phyloP scores from a whole-genome alignment of 305 asterid genomes.

The Fraxinus xanthoxyloides region DNA sequence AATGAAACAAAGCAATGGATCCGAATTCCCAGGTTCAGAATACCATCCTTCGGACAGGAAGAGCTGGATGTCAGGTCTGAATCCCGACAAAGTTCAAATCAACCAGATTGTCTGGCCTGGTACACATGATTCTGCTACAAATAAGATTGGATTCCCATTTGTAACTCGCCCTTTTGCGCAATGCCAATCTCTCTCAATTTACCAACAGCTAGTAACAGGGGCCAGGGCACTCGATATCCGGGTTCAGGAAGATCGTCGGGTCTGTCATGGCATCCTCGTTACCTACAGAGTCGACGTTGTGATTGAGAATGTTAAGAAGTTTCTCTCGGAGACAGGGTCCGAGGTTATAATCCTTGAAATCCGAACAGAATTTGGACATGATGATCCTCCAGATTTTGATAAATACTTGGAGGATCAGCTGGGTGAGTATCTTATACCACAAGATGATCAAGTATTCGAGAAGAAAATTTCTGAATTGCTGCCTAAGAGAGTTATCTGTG shows the following conservation, averaged over 20 bases:
- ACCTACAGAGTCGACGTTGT: conserved; percentile 67
- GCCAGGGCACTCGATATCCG: conserved; percentile 72
- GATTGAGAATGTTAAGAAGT: conserved; percentile 54
- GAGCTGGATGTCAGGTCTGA: conserved; percentile 76
- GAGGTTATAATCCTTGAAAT: conserved; percentile 76
- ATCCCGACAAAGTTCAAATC: conserved; percentile 47
- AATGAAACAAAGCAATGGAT: conserved; percentile 42
- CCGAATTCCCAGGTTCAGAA: conserved; percentile 68
- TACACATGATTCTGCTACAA: conserved; percentile 90
- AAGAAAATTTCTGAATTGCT: conserved; percentile 61
- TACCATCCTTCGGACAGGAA: conserved; percentile 56
- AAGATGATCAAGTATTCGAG: conserved; percentile 59
- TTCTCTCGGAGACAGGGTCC: conserved; percentile 62
- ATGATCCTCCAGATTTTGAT: conserved; percentile 76
- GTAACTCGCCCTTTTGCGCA: conserved; percentile 77
- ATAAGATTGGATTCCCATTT: conserved; percentile 70
- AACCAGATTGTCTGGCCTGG: conserved; percentile 96
- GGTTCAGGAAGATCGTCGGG: conserved; percentile 64
- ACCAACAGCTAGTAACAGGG: conserved; percentile 70
- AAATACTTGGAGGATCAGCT: conserved; percentile 59
- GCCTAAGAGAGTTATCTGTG: conserved; percentile 73
- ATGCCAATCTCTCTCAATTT: conserved; percentile 74
- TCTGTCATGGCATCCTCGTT: conserved; percentile 85
- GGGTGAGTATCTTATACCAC: conserved; percentile 61
- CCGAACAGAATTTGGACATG: conserved; percentile 88